A percentile compares a stretch with the other conserved stretches of the same genome.
These are phyloP conservation scores for Dictyostelium brefeldianum DNA, from an alignment of 78 protist species.

Conservation along the genomic window DNA sequence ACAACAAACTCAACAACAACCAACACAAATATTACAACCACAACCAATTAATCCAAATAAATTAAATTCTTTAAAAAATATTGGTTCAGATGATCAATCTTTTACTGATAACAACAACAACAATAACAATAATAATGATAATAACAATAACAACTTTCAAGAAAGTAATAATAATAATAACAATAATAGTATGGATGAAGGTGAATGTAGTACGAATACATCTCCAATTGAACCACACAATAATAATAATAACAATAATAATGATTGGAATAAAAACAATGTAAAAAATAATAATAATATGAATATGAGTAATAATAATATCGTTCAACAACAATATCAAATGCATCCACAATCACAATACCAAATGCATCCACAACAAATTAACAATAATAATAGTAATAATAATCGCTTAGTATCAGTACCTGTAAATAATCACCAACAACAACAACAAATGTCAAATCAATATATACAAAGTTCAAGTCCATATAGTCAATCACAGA, in stretches of 20 bases:
- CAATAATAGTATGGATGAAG: neutral
- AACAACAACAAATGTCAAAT: neutral
- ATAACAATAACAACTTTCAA: too few relatives aligned
- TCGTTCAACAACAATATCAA: conserved; percentile 13
- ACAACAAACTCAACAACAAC: neutral
- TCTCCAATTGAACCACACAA: conserved; percentile 33
- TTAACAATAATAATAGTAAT: neutral
- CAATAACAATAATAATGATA: too few relatives aligned
- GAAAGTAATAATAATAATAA: too few relatives aligned
- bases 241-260: conserved; percentile 8
- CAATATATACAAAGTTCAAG: too few relatives aligned
- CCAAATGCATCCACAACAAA: conserved; percentile 9
- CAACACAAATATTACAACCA: neutral
- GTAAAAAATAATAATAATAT: neutral
- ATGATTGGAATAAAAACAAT: neutral
- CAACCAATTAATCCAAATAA: neutral
- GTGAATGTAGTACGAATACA: conserved; percentile 23
- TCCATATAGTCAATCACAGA: neutral
- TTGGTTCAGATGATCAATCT: neutral
- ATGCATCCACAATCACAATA: neutral
- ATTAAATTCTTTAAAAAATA: neutral
- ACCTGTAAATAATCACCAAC: neutral
- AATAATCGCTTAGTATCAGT: conserved; percentile 9
- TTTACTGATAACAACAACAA: neutral
- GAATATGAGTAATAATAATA: neutral